phyloP scores from a whole-genome alignment of 495 filamentous ascomycete genomes.

The Annulohypoxylon maeteangense region DNA sequence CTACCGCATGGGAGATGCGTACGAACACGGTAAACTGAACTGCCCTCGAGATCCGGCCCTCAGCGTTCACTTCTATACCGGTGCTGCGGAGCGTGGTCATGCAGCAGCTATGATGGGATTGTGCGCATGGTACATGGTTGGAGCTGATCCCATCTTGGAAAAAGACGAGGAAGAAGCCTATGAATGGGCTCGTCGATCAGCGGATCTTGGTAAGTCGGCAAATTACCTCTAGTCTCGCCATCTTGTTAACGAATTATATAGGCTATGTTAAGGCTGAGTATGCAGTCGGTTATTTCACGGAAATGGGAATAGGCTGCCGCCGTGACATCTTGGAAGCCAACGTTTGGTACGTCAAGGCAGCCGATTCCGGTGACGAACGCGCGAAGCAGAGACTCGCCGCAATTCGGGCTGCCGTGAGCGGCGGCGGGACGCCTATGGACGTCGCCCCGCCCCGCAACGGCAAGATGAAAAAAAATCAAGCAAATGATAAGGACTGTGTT shows the following conservation, averaged over 20 bases:
- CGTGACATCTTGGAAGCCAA: constrained; percentile 95
- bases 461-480: constrained; percentile 61
- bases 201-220: constrained; percentile 75
- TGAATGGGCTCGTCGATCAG: constrained; percentile 91
- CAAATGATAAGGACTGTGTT: constrained; percentile 66
- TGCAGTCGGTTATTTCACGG: constrained; percentile 95
- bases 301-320: constrained; percentile 96
- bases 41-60: constrained; percentile 92
- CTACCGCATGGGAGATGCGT: constrained; percentile 92
- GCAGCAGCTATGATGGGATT: constrained; percentile 97
- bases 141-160: constrained; percentile 89
- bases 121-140: constrained; percentile 98
- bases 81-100: constrained; percentile 84
- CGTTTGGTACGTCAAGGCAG: constrained; percentile 97
- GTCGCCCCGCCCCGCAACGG: constrained; percentile 59
- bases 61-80: constrained; percentile 97
- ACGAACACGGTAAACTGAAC: constrained; percentile 88
- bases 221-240: background rate
- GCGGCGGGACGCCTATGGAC: constrained; percentile 70
- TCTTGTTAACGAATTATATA: constrained; percentile 49
- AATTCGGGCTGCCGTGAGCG: constrained; percentile 86
- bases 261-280: constrained; percentile 94
- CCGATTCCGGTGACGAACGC: constrained; percentile 89
- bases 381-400: constrained; percentile 86
- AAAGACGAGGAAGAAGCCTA: constrained; percentile 97